Conservation (phyloP, 306 rosid species). For the Begonia masoniana region DNA sequence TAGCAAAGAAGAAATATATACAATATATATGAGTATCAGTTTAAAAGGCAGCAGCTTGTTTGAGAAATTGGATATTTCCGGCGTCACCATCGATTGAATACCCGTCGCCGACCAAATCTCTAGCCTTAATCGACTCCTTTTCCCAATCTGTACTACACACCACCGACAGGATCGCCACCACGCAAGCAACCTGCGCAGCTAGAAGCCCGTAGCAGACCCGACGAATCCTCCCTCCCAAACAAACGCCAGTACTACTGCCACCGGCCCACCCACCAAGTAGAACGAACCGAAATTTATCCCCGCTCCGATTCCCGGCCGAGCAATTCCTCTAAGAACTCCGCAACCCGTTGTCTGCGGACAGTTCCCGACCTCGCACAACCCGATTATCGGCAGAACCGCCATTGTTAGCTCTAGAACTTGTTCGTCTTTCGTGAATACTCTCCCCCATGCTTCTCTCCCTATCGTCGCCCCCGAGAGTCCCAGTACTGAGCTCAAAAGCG, state of each 20-base stretch:
- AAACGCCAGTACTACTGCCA: conserved; percentile 39
- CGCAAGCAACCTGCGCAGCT: conserved; percentile 54
- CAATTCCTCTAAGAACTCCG: conserved; percentile 61
- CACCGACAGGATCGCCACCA: conserved; percentile 33
- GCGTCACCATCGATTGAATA: conserved; percentile 4
- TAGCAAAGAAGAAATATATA: not conserved
- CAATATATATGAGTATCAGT: not conserved
- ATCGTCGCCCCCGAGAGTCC: conserved; percentile 41
- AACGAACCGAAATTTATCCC: conserved; percentile 44
- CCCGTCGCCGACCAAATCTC: conserved; percentile 36
- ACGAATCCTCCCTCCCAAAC: conserved; percentile 35
- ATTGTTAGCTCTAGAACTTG: conserved; percentile 34
- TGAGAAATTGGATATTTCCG: conserved; percentile 6
- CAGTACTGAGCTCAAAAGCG: conserved; percentile 27
- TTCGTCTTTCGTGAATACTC: conserved; percentile 38
- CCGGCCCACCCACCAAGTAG: conserved; percentile 61
- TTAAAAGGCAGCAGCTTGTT: not conserved
- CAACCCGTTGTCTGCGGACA: conserved; percentile 62
- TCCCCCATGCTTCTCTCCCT: conserved; percentile 48
- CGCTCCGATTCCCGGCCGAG: conserved; percentile 57
- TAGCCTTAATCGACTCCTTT: conserved; percentile 40
- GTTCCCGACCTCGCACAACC: conserved; percentile 49
- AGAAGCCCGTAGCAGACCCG: conserved; percentile 60
- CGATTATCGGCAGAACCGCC: conserved; percentile 49
- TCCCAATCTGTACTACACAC: conserved; percentile 56